These are phyloP conservation scores for Chlamydomonas urium DNA, from an alignment of 139 green algal genomes.

Conservation along the genomic window DNA sequence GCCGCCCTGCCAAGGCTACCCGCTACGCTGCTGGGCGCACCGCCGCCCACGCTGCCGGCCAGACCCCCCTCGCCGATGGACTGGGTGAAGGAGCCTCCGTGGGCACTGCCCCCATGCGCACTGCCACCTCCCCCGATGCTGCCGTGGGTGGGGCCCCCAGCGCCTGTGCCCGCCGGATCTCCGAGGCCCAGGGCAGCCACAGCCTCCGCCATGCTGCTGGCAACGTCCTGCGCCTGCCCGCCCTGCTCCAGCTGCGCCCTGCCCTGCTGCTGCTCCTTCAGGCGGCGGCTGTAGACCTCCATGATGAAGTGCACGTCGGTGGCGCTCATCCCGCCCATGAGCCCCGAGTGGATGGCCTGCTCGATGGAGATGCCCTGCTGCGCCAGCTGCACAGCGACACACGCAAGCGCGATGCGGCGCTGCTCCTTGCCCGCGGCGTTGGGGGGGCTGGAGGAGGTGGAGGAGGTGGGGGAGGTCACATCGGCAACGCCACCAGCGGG, in stretches of 20 bases:
- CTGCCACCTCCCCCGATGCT: too few relatives aligned
- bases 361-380: conserved; percentile 38
- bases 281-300: conserved; percentile 39
- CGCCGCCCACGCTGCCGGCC: background rate
- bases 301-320: conserved; percentile 47
- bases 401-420: conserved; percentile 39
- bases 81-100: background rate
- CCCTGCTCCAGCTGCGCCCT: background rate
- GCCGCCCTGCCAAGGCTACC: background rate
- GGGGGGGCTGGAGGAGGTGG: background rate
- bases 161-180: background rate
- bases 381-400: conserved; percentile 41
- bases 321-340: conserved; percentile 50
- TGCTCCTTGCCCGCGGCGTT: conserved; percentile 24
- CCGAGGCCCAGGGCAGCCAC: background rate
- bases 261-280: conserved; percentile 1
- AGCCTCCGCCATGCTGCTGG: background rate
- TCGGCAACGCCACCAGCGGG: background rate
- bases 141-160: too few relatives aligned
- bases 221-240: background rate
- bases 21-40: background rate
- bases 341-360: conserved; percentile 44
- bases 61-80: background rate
- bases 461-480: background rate
- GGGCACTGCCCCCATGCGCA: too few relatives aligned